Percentiles rank a stretch among this genome's conserved stretches.
Conservation (phyloP, 2,329 filamentous ascomycete genomes). For the Fusarium compactum region DNA sequence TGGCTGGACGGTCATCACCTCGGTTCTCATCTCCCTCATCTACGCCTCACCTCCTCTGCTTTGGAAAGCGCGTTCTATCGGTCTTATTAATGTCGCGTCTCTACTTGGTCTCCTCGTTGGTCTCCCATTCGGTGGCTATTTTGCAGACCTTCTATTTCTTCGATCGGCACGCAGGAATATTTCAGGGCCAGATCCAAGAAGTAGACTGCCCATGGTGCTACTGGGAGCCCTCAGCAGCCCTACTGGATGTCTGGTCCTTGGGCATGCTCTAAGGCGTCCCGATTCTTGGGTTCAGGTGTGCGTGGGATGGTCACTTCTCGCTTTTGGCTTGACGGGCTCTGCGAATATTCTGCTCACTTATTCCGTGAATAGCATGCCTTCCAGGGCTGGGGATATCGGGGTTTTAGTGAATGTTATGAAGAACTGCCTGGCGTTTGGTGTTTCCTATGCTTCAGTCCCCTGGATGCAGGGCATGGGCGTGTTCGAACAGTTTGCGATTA, state of each 20-base stretch:
- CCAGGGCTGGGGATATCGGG: conserved; percentile 11
- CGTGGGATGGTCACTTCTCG: conserved; percentile 5
- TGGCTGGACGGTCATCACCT: conserved; percentile 15
- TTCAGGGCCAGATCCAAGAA: not conserved
- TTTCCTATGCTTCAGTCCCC: conserved; percentile 1
- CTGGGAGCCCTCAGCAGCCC: not conserved
- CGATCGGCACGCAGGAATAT: not conserved
- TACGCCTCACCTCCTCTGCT: not conserved
- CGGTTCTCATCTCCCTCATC: not conserved
- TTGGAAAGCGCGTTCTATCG: conserved; percentile 3
- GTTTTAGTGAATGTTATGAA: conserved; percentile 19
- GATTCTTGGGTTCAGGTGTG: not conserved
- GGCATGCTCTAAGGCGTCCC: not conserved
- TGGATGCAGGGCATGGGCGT: not conserved
- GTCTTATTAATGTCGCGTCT: not conserved
- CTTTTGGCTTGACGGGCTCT: conserved; percentile 13
- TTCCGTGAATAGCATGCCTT: conserved; percentile 4
- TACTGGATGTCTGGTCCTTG: not conserved
- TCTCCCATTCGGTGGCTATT: not conserved
- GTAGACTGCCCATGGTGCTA: conserved; percentile 1
- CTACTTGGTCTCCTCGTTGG: conserved; percentile 1
- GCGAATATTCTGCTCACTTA: conserved; percentile 12
- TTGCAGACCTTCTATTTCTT: conserved; percentile 7
- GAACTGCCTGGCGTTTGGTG: conserved; percentile 8
- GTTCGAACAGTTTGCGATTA: not conserved